phyloP scores from a whole-genome alignment of 2,329 filamentous ascomycete species.

The Pleomassaria siparia region DNA sequence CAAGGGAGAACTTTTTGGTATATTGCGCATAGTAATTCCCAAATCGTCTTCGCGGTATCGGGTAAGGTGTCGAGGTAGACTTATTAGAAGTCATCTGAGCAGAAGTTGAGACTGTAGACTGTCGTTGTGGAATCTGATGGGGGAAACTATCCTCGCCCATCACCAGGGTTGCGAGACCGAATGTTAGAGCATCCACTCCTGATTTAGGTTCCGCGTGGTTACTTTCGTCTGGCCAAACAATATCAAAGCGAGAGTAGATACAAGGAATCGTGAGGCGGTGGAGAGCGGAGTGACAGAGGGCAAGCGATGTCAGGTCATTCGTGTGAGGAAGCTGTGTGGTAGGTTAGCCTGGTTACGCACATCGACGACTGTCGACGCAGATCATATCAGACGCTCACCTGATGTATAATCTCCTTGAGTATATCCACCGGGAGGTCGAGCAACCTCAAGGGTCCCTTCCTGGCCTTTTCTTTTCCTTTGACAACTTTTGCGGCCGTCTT shows the following conservation, averaged over 20 bases:
- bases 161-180: constrained; percentile 77
- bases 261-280: constrained; percentile 74
- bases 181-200: constrained; percentile 80
- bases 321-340: constrained; percentile 70
- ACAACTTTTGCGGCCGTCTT: constrained; percentile 47
- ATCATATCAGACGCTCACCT: constrained; percentile 53
- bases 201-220: constrained; percentile 65
- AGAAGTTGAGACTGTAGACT: constrained; percentile 1
- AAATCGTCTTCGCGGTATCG: constrained; percentile 50
- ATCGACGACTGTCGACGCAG: not conserved
- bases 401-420: constrained; percentile 75
- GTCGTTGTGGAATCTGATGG: constrained; percentile 39
- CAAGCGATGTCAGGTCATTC: constrained; percentile 77
- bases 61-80: constrained; percentile 31
- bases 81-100: constrained; percentile 4
- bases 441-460: constrained; percentile 62
- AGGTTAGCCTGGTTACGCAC: not conserved
- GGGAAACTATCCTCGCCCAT: constrained; percentile 68
- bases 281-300: constrained; percentile 75
- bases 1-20: constrained; percentile 78
- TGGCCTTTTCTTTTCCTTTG: constrained; percentile 52
- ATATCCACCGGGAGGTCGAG: constrained; percentile 78
- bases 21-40: constrained; percentile 78
- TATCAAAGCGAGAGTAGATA: constrained; percentile 84
- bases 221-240: constrained; percentile 79